Base-by-base conservation (phyloP, 1,284 basidiomycete genomes). In the Tetrapyrgos nigripes region DNA sequence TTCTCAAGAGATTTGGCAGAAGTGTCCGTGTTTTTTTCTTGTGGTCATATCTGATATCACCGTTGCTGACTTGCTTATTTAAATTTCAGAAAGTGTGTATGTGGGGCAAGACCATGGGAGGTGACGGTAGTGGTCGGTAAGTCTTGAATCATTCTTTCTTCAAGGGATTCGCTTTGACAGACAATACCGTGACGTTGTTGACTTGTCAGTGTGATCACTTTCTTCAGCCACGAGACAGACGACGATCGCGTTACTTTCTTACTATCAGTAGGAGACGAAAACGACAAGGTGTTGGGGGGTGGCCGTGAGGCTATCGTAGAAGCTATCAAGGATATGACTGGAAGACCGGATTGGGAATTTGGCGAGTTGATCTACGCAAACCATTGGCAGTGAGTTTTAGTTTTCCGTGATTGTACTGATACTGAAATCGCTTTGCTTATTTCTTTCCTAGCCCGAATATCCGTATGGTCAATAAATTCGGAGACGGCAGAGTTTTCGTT, bases 271-370 rank as follows among this genome's bases (percentile, higher is more conserved):
- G 31, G 14, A 14, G 31, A 33, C 8, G 31, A 8, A 8, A 33
- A 33, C 14, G 31, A 33, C 9, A 33, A 33, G n/a, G 14, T 33
- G 9, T 14, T 77, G 6, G 64, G 71, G 1, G 59, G 62, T 2
- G 66, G 71, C 49, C 66, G 73, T 44, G 71, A 69, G 1, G 66
- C 63, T 10, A 59, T 79, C 6, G 62, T 71, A 51, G 62, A 69
- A 33, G 68, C 66, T 29, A 70, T 79, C 44, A 60, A 60, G 11
- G 66, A 73, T 10, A 62, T 73, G 31, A 74, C 70, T 9, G 74
- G 72, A 3, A 62, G 63, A 11, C 54, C 63, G 11, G 71, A 55
- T 33, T 21, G 60, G 8, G 40, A 58, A 35, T 58, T 60, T 19
- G 58, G 56, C 3, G 59, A 62, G 11, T 14, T 62, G 14, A 28